Evolutionary conservation across 2,329 filamentous ascomycete species (phyloP), one percentile per base, ranked within the genome.

Genomic region (Akanthomyces uredinophilus): DNA sequence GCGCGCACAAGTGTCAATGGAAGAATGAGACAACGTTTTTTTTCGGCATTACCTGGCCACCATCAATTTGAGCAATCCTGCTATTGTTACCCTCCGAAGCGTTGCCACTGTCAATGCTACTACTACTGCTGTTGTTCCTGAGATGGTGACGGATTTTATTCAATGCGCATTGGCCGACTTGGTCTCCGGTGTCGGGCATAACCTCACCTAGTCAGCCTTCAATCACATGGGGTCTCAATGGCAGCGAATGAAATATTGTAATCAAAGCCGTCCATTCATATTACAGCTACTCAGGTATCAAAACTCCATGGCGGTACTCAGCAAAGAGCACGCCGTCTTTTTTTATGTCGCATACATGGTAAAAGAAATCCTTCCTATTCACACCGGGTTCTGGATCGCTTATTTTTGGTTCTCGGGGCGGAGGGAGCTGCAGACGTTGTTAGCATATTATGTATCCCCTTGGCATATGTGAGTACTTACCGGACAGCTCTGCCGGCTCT

Each of bases 401-500:
- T 88, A 91, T 79, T 90, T 88, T 80, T 90, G 86, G 85, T 94
- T 94, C 84, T 95, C 90, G 69, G 90, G 91, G 75, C 91, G 90
- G 75, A 95, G 89, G 74, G 86, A 83, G 71, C 87, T 88, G 68
- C 67, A 53, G 61, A 61, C 7, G 62, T 7, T 52, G 67, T 73
- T 66, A 70, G 66, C 56, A n/a, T 54, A 47, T 10, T 41, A 49
- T 35, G 3, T 27, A 37, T 3, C 53, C 27, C n/a, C 55, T 11
- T 43, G 24, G 7, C 27, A 49, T 53, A 41, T 39, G 52, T 41
- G 29, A 8, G 16, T 55, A 78, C 84, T 73, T 81, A 88, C 84
- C 94, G 90, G 73, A 99, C 95, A 72, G 95, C 91, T 88, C 97
- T 98, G 79, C 95, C 95, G 68, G 95, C 95, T 75, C 91, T 87